Evolutionary conservation across 1,284 basidiomycete genomes (phyloP), one percentile per base, ranked within the genome.

Genomic region (Cryptococcus jaspeensis): DNA sequence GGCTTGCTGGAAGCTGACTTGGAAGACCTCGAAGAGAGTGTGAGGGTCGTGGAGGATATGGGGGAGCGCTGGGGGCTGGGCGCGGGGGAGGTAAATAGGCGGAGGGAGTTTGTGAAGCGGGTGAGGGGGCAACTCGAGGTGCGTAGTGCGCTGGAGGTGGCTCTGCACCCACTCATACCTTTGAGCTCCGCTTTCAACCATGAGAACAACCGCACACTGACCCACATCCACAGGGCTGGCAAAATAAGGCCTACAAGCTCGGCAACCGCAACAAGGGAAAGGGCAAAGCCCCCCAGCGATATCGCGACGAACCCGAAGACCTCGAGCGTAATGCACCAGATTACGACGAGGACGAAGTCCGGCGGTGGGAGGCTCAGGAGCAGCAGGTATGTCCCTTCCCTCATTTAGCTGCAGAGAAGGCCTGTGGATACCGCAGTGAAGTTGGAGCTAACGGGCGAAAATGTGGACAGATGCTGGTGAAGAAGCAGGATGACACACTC

Each of bases 11-110:
- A 92, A 70, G 85, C 88, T 0, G 92, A 95, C 77, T 72, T 93
- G 28, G 88, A 92, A 59, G 91, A 92, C 69, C 77, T 95, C 20
- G 91, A 93, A 52, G 90, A 92, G 70, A 91, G 89, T 64, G 90
- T 95, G 28, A 85, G 84, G 83, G 89, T 89, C 5, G 90, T 93
- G 64, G 84, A 85, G 22, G 86, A 85, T 0, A 89, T 88, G 39
- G 87, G 90, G 5, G 84, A 87, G n/a, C 80, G 87, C 72, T 93
- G 93, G 75, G 89, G 90, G 2, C 80, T 95, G 40, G 84, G 85
- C 46, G 85, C 87, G 41, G 69, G 76, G 25, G 90, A 94, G 69
- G 87, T 95, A 8, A 79, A 81, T 46, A 81, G 84, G 55, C 81
- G 92, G 51, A 81, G 88, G 55, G 81, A 80, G 55, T 93, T 93